phyloP scores from a whole-genome alignment of 73 alveolate species.

The Tetrahymena elliotti region DNA sequence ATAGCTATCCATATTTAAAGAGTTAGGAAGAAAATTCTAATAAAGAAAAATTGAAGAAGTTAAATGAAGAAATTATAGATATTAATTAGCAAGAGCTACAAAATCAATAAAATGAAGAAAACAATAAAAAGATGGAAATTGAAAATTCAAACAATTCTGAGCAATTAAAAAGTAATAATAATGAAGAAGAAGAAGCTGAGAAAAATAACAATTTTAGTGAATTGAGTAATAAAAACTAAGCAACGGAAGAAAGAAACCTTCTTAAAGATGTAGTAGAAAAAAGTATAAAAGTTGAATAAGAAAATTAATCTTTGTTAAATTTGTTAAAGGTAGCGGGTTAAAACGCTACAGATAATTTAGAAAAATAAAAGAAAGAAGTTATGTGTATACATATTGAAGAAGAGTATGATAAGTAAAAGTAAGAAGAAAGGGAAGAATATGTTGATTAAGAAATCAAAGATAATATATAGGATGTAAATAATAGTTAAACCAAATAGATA shows the following conservation, averaged over 20 bases:
- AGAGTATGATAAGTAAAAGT: too few species aligned
- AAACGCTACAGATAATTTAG: not conserved
- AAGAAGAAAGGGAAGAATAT: not conserved
- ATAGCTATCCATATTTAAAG: not conserved
- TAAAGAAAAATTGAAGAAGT: not conserved
- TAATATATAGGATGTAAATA: not conserved
- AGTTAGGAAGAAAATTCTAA: not conserved
- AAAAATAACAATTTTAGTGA: too few species aligned
- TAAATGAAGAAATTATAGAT: not conserved
- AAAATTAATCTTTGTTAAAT: too few species aligned
- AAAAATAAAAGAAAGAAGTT: too few species aligned
- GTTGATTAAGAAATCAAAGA: not conserved
- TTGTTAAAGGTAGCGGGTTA: too few species aligned
- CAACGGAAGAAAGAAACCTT: too few species aligned
- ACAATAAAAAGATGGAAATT: not conserved
- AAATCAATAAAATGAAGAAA: not conserved
- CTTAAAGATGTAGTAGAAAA: too few species aligned
- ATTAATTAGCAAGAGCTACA: not conserved
- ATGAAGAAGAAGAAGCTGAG: not conserved
- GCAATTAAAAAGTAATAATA: too few species aligned
- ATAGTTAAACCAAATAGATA: too few species aligned
- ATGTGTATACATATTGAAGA: not conserved
- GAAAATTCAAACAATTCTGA: not conserved
- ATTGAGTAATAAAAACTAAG: too few species aligned
- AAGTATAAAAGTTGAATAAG: too few species aligned